These are phyloP conservation scores for Fusarium sp. DNA, from an alignment of 2,329 filamentous ascomycete species.

Conservation along the genomic window DNA sequence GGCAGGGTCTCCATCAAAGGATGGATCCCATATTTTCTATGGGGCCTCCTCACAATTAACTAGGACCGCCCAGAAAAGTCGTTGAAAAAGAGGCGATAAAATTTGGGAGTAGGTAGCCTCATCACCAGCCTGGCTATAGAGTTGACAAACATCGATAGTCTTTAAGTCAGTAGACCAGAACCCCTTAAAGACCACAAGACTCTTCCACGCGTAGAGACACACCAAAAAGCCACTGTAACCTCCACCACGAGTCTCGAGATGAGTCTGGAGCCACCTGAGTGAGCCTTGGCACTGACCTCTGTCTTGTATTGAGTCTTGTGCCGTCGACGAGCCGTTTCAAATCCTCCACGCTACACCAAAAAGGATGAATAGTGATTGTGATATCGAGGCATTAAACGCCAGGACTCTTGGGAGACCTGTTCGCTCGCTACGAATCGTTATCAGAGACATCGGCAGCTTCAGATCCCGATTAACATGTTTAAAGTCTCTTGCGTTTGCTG, in stretches of 20 bases:
- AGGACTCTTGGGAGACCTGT: background rate
- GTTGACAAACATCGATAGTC: background rate
- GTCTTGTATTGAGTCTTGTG: constrained; percentile 7
- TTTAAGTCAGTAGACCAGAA: background rate
- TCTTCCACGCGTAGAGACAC: background rate
- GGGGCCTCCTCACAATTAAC: background rate
- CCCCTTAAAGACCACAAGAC: background rate
- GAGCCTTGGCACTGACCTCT: constrained; percentile 25
- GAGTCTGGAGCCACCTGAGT: constrained; percentile 24
- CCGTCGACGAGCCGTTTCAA: constrained; percentile 28
- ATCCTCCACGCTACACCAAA: constrained; percentile 5
- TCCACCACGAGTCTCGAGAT: constrained; percentile 18
- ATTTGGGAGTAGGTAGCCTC: constrained; percentile 1
- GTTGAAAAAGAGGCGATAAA: constrained; percentile 25
- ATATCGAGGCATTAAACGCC: constrained; percentile 7
- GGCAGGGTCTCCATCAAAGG: constrained; percentile 19
- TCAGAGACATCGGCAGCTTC: constrained; percentile 22
- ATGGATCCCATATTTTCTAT: constrained; percentile 10
- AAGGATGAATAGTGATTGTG: background rate
- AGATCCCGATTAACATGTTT: constrained; percentile 19
- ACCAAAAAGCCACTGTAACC: background rate
- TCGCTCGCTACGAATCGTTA: background rate
- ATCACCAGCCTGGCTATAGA: constrained; percentile 1
- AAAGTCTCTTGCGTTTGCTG: constrained; percentile 8
- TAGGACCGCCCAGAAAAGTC: constrained; percentile 9